These are phyloP conservation scores for Sordaria brevicollis DNA, from an alignment of 495 filamentous ascomycete genomes.

Conservation along the genomic window DNA sequence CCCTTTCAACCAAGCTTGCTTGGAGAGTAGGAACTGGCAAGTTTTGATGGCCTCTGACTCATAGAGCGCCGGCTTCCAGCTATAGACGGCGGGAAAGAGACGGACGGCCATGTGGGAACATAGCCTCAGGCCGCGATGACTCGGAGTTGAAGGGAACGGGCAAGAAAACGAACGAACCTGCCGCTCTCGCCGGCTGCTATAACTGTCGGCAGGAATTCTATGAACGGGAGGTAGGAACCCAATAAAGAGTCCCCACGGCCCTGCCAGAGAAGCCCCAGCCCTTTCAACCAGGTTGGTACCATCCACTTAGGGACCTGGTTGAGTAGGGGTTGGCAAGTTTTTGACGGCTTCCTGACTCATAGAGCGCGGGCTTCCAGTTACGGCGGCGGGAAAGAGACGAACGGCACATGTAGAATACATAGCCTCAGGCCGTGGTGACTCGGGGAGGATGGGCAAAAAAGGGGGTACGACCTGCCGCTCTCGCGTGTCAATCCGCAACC, in stretches of 20 bases:
- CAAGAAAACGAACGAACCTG: neutral
- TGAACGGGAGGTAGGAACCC: neutral
- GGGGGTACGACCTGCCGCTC: neutral
- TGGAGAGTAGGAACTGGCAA: neutral
- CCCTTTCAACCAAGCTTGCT: neutral
- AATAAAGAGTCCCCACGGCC: too few relatives aligned
- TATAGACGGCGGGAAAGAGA: neutral
- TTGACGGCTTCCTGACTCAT: neutral
- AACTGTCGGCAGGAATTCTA: neutral
- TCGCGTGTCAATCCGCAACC: neutral
- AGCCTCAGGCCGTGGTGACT: neutral
- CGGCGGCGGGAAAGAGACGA: neutral
- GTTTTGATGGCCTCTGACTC: neutral
- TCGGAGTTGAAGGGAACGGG: too few relatives aligned
- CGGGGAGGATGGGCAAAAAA: neutral
- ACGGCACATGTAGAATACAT: neutral
- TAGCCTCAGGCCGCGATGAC: too few relatives aligned
- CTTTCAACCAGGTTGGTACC: neutral
- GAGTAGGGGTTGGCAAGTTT: neutral
- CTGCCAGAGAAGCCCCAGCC: neutral
- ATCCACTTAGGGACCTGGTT: too few relatives aligned
- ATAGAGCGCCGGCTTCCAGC: too few relatives aligned
- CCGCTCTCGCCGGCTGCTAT: neutral
- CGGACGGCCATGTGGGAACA: neutral
- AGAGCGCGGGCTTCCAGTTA: neutral